Evolutionary conservation across 345 rosid species (phyloP).

Genomic region (Microthlaspi erraticum): DNA sequence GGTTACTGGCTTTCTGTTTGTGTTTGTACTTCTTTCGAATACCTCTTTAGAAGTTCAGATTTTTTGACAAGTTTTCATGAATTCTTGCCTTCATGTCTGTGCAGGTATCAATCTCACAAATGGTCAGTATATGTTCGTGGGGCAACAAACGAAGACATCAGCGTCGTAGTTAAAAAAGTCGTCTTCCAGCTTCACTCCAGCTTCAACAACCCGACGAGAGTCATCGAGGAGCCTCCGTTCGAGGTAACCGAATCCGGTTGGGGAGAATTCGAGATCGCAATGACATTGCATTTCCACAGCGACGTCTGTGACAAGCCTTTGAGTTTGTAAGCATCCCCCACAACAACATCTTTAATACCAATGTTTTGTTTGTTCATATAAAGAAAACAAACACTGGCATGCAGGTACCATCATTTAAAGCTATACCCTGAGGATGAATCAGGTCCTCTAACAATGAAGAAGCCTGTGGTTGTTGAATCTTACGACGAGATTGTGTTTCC

Average conservation of each 20-base stretch:
- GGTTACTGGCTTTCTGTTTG: neutral
- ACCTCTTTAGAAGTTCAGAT: neutral
- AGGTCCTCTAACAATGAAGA: constrained; percentile 65
- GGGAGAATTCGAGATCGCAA: constrained; percentile 84
- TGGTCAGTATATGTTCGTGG: constrained; percentile 78
- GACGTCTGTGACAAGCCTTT: constrained; percentile 78
- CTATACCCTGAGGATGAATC: constrained; percentile 72
- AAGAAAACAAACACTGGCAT: too few species aligned
- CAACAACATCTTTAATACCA: too few species aligned
- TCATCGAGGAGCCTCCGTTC: constrained; percentile 69
- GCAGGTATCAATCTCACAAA: constrained; percentile 70
- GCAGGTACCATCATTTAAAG: constrained; percentile 67
- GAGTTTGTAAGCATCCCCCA: constrained; percentile 54
- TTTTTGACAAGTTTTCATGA: neutral
- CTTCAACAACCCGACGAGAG: constrained; percentile 67
- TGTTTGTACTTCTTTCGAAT: neutral
- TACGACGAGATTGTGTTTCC: constrained; percentile 74
- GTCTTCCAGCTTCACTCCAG: constrained; percentile 77
- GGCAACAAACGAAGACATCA: constrained; percentile 70
- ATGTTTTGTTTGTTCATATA: too few species aligned
- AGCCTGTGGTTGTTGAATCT: constrained; percentile 70
- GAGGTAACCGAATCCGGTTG: constrained; percentile 75
- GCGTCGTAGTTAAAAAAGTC: constrained; percentile 58
- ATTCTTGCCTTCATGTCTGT: constrained; percentile 9
- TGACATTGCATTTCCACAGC: constrained; percentile 61